Evolutionary conservation across 2,329 filamentous ascomycete genomes (phyloP), one percentile per base, ranked within the genome.

Genomic region (Fonsecaea monophora): DNA sequence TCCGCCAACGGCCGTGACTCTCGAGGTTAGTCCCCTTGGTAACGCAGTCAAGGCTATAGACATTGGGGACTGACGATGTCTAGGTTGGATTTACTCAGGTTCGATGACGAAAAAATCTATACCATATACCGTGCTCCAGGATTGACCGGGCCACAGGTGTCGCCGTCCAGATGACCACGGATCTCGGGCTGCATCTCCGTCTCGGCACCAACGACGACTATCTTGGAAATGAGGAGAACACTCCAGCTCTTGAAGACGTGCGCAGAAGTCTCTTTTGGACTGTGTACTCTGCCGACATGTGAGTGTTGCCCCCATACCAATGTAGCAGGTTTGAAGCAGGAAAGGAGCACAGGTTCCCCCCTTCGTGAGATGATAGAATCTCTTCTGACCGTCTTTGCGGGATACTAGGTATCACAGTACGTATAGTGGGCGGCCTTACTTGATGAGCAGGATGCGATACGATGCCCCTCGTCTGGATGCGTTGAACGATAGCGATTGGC

Each of bases 141-240:
- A 12, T 32, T 37, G 40, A 13, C 32, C 10, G 15, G 15, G n/a
- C 32, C 15, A 30, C 40, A 60, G 79, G 79, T 25, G 81, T 82
- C 79, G 79, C 79, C 1, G 81, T 80, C 76, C 75, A 81, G 50
- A 75, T 82, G 48, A 76, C 78, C 13, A 80, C 82, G 48, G 79
- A 82, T 62, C 76, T 83, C 45, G 81, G 79, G 78, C 66, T 77
- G 69, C 60, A 81, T 59, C 4, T 80, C 74, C 25, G 78, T 45
- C 12, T 71, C 13, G 61, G 60, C 34, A 21, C 7, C 18, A 54
- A 63, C 40, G 45, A 53, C 10, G 37, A 37, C 18, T 40, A 13
- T 15, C 32, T 55, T n/a, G 10, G 38, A 32, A 15, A 13, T n/a
- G 38, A 54, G 4, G 18, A 40, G 6, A 34, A 34, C 15, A 37